Evolutionary conservation across 805 yeast genomes (phyloP), one percentile per base, ranked within the genome.

Genomic region (Barnettozyma pratensis): DNA sequence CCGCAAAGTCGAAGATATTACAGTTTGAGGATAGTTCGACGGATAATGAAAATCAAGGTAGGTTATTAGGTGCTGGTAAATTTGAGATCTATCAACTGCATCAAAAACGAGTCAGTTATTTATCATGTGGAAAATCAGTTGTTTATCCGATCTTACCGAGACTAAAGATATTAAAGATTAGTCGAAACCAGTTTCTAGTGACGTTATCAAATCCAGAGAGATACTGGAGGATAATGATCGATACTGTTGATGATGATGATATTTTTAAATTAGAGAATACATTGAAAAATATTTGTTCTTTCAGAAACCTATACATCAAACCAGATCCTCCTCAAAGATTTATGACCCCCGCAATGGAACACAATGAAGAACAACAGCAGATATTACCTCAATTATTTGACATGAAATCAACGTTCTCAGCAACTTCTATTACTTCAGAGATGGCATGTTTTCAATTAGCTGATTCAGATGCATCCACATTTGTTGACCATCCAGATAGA

Each of bases 151-250:
- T 87, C 11, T 66, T 87, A 45, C 87, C 89, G 4, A 77, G 74
- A 51, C 63, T 83, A 46, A 77, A 80, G 55, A 71, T 87, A 3
- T 63, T 85, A 51, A 68, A 86, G 55, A 71, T 75, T 9, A 66
- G 69, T 26, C 53, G 50, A 42, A 70, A 70, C 44, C 76, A 74
- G 55, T 83, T 83, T 55, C 71, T 84, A 3, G 61, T 87, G 14
- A 83, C 89, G 0, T 72, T 87, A 49, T 79, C 79, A 29, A 86
- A 85, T 56, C 95, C 95, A 0, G 84, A 81, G 53, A 68, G 92
- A 56, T 85, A 80, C 63, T 87, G 95, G 96, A 72, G 76, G 30
- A 69, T 81, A 40, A 68, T 60, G 19, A 56, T 70, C 46, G 54
- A 61, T 26, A 60, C 67, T 4, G 41, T 39, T 11, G 56, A 57